Evolutionary conservation across 1,139 yeast species (phyloP), one percentile per base, ranked within the genome.

Genomic region (Debaryomyces coudertii): DNA sequence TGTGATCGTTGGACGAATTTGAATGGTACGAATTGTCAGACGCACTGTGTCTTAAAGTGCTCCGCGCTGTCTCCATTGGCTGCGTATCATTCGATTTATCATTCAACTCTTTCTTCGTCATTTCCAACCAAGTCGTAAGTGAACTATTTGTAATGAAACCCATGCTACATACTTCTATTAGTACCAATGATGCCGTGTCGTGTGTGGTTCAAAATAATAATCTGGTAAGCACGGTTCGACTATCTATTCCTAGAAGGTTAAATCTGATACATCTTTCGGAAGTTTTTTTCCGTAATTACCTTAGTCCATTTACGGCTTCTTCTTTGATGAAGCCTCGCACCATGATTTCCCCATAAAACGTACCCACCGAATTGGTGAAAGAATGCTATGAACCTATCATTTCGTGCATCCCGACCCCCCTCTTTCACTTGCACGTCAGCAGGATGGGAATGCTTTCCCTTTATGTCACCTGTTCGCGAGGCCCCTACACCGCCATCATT

Each of bases 11-110:
- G 5, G 41, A 38, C n/a, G 41, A 38, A 9, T 28, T 38, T n/a
- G 41, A 38, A 8, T 27, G 41, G 24, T 41, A 18, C 16, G 41
- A 40, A 35, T 25, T 28, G 27, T 20, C 25, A 20, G 42, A 38
- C 18, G 16, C 27, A 15, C 18, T 24, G 23, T 38, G 33, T 18
- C 11, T 16, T 8, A 29, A 20, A 7, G 25, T 27, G n/a, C 12
- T 20, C 5, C 27, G 34, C 2, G n/a, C 18, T 3, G 23, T 28
- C 6, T 18, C 24, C 41, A 16, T 18, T 12, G 11, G 8, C 34
- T 28, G 8, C 25, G 41, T 20, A 28, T 20, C 22, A 20, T 20
- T 38, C 14, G 16, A 25, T 5, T 15, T 5, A 16, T 37, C 33
- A 4, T 7, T 7, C 30, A 16, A 15, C 12, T 20, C 28, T 29